Evolutionary conservation across 1,284 basidiomycete species (phyloP), one percentile per base, ranked within the genome.

Genomic region (Boletus holoroseus): DNA sequence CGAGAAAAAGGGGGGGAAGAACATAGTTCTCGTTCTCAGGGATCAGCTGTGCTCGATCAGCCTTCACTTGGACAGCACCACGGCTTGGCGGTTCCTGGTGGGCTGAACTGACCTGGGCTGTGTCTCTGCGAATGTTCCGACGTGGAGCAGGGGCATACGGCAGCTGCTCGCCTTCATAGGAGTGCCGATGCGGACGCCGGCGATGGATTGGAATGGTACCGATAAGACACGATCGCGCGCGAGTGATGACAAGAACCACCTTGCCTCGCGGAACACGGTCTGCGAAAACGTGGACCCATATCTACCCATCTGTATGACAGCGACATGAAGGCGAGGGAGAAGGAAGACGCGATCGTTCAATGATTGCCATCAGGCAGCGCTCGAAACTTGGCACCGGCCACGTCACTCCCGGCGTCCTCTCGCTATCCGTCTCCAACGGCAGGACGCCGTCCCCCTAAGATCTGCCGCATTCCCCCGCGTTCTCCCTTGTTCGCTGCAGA

Each of bases 211-310:
- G 26, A 37, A 42, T 42, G 39, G 35, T 20, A 28, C 12, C 13
- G 36, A 22, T 36, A 22, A 36, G 32, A 22, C 31, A 6, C 13
- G 20, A 34, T 44, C 30, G 24, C 26, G n/a, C 27, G 12, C 30
- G 3, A n/a, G 15, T 7, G 20, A 31, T 44, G 43, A 36, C 36
- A n/a, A 12, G 16, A 13, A 13, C 11, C 11, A 5, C 22, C 27
- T 28, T 18, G 44, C 26, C 43, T 47, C 53, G 42, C 35, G 57
- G 55, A 41, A 52, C 31, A 32, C 6, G 31, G 47, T 5, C 36
- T 18, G 31, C 37, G 46, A 18, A 39, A 44, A 46, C 46, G 37
- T 55, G 55, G 46, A 38, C 7, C 15, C 38, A 9, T 42, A 43
- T 45, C 44, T 28, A 9, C 31, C 5, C 5, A 18, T 32, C 34